Evolutionary conservation across 2,329 filamentous ascomycete species (phyloP), one percentile per base, ranked within the genome.

Genomic region (Penicillium capsulatum): DNA sequence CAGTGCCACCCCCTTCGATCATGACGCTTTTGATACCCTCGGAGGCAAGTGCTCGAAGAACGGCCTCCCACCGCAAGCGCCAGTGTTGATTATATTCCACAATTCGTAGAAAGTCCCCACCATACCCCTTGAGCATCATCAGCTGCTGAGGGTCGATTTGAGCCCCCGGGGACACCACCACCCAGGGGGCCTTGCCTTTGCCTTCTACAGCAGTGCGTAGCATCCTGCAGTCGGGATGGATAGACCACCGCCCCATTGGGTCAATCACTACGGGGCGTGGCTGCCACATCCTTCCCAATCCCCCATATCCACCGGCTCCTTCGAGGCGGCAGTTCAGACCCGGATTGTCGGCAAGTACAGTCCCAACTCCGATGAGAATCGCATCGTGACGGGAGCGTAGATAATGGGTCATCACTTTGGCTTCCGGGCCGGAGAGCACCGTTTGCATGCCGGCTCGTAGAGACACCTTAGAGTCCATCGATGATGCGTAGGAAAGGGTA

Each of bases 351-450:
- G 86, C 84, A 17, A 87, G 71, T 6, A 88, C 86, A 1, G 91
- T 97, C 2, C 84, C 84, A 3, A 84, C 86, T 15, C 91, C 91
- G 20, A 97, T 73, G 16, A 94, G 74, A 51, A 96, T 94, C 27
- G 86, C 88, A 47, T 86, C 80, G 66, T 97, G 89, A 11, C 76
- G 77, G 9, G 83, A 82, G 55, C 91, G 86, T 17, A 97, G 77
- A 61, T 85, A 87, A 65, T 97, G 91, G 0, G 91, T 96, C 87
- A 97, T 94, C 37, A 86, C 78, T 65, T 95, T 95, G 26, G 87
- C 87, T 48, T 82, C 74, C 0, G 84, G 78, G 3, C 90, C 90
- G 1, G 91, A 97, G 10, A 97, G 77, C 0, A 77, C 73, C 2
- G 91, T 97, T 50, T 84, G 85, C n/a, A 80, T 73, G 10, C 89